Base-by-base conservation (phyloP, 2,329 filamentous ascomycete genomes). In the Fusarium haematococcum region DNA sequence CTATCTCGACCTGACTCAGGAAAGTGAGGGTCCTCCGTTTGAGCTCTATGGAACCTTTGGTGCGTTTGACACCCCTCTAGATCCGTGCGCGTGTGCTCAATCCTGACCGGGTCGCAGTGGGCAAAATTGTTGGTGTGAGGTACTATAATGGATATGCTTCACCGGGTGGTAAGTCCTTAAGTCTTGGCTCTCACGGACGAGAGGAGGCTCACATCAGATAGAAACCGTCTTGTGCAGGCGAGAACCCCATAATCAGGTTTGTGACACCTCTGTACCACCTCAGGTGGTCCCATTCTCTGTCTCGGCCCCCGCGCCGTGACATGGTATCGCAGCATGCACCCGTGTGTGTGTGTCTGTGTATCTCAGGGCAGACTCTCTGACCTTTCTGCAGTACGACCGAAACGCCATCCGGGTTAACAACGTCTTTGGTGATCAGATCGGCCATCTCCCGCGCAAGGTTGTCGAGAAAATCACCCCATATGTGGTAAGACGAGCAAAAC, bases 351-450 rank as follows among this genome's bases (percentile, higher is more conserved):
- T 62, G 37, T 6, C n/a, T 32, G 27, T 54, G 50, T 32, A 54
- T 32, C 50, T 45, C 41, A 58, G 63, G 25, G 20, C 66, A 62
- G 32, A 73, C 52, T 57, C 43, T 54, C 50, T 54, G 6, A n/a
- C 62, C 30, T 14, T 16, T 35, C 35, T 56, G 20, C 48, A 85
- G 75, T 94, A 93, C 79, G 94, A 97, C 79, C 72, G 75, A 7
- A 97, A 97, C 82, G 94, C 94, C 0, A 94, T 97, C 67, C 89
- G 91, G 6, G 90, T 97, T 2, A 88, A 93, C 77, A 97, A 97
- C 80, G 93, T 95, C 16, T 88, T 93, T 78, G 89, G 90, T 18
- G 81, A 82, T 9, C 94, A 97, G 78, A 94, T 97, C 76, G 95
- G 95, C 1, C 94, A 97, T 81, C 86, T 97, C 45, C 92, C 93